These are phyloP conservation scores for Otatea glauca DNA, from an alignment of 176 grass and related monocot genomes.

Conservation along the genomic window DNA sequence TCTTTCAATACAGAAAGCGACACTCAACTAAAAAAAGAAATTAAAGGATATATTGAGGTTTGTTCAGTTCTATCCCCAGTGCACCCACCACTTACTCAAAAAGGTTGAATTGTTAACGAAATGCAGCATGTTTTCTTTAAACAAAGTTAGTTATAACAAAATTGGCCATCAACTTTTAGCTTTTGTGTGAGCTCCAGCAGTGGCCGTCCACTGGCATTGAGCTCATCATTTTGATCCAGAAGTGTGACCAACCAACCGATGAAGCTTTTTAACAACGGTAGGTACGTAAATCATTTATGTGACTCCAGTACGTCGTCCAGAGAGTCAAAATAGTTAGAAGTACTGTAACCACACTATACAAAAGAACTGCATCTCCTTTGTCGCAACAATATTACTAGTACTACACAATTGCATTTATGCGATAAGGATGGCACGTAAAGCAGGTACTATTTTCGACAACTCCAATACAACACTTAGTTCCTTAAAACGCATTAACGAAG, in stretches of 20 bases:
- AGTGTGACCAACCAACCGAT: conserved; percentile 11
- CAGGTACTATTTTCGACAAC: conserved; percentile 23
- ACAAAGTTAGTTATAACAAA: neutral
- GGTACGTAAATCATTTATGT: conserved; percentile 30
- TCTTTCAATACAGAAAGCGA: conserved; percentile 3
- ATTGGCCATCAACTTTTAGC: neutral
- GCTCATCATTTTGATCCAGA: conserved; percentile 13
- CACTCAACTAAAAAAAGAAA: conserved; percentile 18
- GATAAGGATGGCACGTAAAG: conserved; percentile 30
- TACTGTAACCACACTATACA: conserved; percentile 7
- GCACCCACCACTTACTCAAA: conserved; percentile 27
- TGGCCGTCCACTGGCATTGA: neutral
- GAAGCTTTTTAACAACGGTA: neutral
- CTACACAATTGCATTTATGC: conserved; percentile 2
- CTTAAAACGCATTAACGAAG: conserved; percentile 5
- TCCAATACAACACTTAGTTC: neutral
- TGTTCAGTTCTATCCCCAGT: conserved; percentile 23
- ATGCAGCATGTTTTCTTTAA: conserved; percentile 1
- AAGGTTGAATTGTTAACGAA: conserved; percentile 13
- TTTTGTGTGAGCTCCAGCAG: neutral
- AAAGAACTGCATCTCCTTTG: conserved; percentile 12
- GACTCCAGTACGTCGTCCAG: neutral
- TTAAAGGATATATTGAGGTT: neutral
- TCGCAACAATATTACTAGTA: neutral
- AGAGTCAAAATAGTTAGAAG: conserved; percentile 25